Conservation (phyloP, 2,329 filamentous ascomycete species). For the Beauveria caledonica region DNA sequence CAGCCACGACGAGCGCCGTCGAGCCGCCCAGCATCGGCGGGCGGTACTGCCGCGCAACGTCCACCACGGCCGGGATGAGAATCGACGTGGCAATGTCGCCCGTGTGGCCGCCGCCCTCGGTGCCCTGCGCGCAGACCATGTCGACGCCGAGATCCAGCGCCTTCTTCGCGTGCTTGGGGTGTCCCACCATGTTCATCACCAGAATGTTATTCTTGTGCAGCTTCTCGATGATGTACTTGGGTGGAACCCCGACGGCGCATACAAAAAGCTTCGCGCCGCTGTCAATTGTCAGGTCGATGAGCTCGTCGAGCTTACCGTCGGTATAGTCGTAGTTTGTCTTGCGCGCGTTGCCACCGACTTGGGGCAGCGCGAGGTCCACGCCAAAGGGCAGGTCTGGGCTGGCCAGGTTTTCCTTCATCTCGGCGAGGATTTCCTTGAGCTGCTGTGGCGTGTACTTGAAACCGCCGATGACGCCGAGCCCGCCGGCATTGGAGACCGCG, state of each 20-base stretch:
- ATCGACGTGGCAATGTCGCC: constrained; percentile 78
- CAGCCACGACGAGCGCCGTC: constrained; percentile 77
- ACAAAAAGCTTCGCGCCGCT: constrained; percentile 83
- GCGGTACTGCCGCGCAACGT: constrained; percentile 66
- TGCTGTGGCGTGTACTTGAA: constrained; percentile 66
- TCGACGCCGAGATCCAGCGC: constrained; percentile 81
- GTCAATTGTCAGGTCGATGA: constrained; percentile 79
- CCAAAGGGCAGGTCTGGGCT: constrained; percentile 72
- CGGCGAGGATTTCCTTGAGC: constrained; percentile 71
- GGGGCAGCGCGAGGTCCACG: constrained; percentile 83
- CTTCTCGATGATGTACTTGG: constrained; percentile 60
- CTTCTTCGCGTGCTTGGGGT: constrained; percentile 84
- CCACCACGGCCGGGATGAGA: constrained; percentile 77
- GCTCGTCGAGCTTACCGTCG: constrained; percentile 77
- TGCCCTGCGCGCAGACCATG: constrained; percentile 84
- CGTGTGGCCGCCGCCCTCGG: constrained; percentile 89
- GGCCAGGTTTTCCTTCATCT: constrained; percentile 59
- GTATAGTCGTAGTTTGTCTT: constrained; percentile 97
- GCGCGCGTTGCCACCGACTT: constrained; percentile 74
- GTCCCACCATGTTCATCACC: constrained; percentile 96
- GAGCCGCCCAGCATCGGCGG: constrained; percentile 61
- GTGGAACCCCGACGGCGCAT: constrained; percentile 82
- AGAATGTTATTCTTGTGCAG: constrained; percentile 74
- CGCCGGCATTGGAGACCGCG: constrained; percentile 82
- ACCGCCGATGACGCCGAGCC: constrained; percentile 67